phyloP scores from a whole-genome alignment of 495 filamentous ascomycete genomes.

The Aspergillus cavernicola region DNA sequence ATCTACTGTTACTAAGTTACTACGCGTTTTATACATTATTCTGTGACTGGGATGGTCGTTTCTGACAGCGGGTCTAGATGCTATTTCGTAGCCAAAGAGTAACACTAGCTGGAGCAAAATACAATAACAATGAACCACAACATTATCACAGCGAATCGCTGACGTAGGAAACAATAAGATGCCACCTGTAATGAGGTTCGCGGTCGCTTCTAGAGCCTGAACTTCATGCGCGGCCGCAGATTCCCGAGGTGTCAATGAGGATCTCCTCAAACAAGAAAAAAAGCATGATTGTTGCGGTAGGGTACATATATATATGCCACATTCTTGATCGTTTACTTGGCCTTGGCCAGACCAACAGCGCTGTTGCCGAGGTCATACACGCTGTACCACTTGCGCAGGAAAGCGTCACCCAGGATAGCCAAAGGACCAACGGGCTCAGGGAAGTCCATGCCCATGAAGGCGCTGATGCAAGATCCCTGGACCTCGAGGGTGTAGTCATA shows the following conservation, averaged over 20 bases:
- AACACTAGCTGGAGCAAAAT: slow-evolving; percentile 5
- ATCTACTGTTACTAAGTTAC: not conserved
- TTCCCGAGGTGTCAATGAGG: not conserved
- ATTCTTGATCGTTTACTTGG: slow-evolving; percentile 52
- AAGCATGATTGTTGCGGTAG: not conserved
- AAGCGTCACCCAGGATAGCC: slow-evolving; percentile 94
- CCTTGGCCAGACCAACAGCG: slow-evolving; percentile 81
- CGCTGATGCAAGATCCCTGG: slow-evolving; percentile 91
- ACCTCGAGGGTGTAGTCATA: slow-evolving; percentile 97
- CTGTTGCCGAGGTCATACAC: slow-evolving; percentile 88
- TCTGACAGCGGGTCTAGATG: slow-evolving; percentile 1
- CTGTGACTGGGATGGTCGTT: not conserved
- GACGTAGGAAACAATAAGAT: not conserved
- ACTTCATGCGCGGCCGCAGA: not conserved
- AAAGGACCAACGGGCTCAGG: slow-evolving; percentile 86
- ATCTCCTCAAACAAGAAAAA: not conserved
- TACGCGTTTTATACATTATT: not conserved
- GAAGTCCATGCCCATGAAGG: slow-evolving; percentile 98
- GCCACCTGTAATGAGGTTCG: not conserved
- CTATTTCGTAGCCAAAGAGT: slow-evolving; percentile 1
- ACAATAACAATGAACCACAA: slow-evolving; percentile 4
- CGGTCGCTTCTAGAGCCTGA: not conserved
- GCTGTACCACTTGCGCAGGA: slow-evolving; percentile 96
- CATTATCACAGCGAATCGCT: not conserved
- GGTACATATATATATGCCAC: not conserved